phyloP scores from a whole-genome alignment of 306 rosid genomes.

The Abrus pulchellus region DNA sequence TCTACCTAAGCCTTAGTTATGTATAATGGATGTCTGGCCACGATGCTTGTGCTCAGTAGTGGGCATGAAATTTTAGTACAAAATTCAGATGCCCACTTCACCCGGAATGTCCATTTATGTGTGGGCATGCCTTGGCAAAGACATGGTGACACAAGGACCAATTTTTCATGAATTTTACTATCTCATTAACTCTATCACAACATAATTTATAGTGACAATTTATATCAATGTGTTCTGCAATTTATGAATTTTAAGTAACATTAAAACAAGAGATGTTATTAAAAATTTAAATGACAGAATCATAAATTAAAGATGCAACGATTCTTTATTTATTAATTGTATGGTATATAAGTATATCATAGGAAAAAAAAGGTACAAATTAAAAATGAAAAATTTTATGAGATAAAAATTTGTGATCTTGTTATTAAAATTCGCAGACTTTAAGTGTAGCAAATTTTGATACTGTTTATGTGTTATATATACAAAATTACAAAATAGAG shows the following conservation, averaged over 20 bases:
- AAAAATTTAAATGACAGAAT: background rate
- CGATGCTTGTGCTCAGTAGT: background rate
- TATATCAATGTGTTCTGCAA: background rate
- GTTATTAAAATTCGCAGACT: background rate
- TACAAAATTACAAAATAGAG: background rate
- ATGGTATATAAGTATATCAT: background rate
- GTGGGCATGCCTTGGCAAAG: background rate
- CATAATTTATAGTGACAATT: background rate
- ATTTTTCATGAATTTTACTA: conserved; percentile 4
- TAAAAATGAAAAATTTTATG: background rate
- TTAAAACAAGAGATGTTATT: conserved; percentile 9
- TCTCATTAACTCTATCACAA: background rate
- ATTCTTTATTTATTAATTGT: background rate
- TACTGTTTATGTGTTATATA: background rate
- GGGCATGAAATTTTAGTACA: background rate
- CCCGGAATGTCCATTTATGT: background rate
- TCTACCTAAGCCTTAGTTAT: background rate
- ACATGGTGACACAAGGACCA: background rate
- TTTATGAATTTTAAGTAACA: background rate
- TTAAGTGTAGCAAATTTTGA: background rate
- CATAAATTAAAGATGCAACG: background rate
- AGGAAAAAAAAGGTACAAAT: background rate
- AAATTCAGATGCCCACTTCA: background rate
- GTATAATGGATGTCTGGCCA: conserved; percentile 4
- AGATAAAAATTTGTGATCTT: background rate